These are phyloP conservation scores for Neoboletus subvelutipes DNA, from an alignment of 768 basidiomycete species.

Conservation along the genomic window DNA sequence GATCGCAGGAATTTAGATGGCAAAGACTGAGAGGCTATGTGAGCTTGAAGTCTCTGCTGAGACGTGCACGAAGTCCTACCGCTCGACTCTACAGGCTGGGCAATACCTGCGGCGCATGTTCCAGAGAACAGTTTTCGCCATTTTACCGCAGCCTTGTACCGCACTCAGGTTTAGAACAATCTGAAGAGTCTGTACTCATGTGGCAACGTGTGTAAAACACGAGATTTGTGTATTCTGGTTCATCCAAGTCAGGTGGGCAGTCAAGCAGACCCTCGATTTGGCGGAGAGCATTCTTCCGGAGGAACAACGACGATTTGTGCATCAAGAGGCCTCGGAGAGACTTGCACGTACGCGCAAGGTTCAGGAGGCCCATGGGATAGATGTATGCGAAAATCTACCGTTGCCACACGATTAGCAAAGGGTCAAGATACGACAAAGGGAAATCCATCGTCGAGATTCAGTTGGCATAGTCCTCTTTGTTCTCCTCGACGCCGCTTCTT, in stretches of 20 bases:
- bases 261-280: slow-evolving; percentile 40
- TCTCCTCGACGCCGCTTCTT: slow-evolving; percentile 12
- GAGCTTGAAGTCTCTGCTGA: not conserved
- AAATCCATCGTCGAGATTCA: slow-evolving; percentile 22
- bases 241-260: slow-evolving; percentile 45
- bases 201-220: slow-evolving; percentile 34
- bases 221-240: slow-evolving; percentile 46
- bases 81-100: slow-evolving; percentile 6
- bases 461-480: slow-evolving; percentile 6
- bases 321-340: slow-evolving; percentile 40
- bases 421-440: not conserved
- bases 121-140: slow-evolving; percentile 12
- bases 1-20: not conserved
- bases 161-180: not conserved
- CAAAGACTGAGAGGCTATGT: slow-evolving; percentile 3
- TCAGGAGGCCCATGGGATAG: slow-evolving; percentile 33
- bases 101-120: slow-evolving; percentile 21
- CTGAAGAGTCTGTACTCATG: not conserved
- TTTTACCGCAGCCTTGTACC: slow-evolving; percentile 12
- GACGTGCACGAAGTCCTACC: slow-evolving; percentile 3
- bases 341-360: slow-evolving; percentile 43
- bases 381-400: slow-evolving; percentile 41
- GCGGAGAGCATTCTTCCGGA: slow-evolving; percentile 29
- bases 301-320: slow-evolving; percentile 26
- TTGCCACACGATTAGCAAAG: not conserved